These are phyloP conservation scores for Saccharomycodes ludwigii DNA, from an alignment of 805 yeast species.

Conservation along the genomic window DNA sequence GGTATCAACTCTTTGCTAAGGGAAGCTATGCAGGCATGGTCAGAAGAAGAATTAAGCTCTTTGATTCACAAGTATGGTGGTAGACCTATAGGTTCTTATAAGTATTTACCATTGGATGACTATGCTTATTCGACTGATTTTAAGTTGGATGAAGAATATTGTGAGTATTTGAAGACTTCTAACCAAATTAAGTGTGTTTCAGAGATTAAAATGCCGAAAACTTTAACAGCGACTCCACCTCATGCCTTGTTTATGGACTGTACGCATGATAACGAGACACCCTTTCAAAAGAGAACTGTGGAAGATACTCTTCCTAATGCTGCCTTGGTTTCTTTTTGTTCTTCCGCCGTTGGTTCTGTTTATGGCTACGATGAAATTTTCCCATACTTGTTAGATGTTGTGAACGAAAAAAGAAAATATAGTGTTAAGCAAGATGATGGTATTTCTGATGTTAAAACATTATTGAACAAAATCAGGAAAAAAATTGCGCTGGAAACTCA, in stretches of 20 bases:
- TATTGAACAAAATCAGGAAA: conserved; percentile 45
- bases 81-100: conserved; percentile 83
- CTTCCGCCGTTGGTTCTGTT: conserved; percentile 89
- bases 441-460: conserved; percentile 59
- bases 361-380: conserved; percentile 91
- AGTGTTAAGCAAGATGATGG: conserved; percentile 38
- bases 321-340: conserved; percentile 84
- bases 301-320: conserved; percentile 94
- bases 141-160: conserved; percentile 24
- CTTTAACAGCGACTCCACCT: conserved; percentile 59
- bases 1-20: conserved; percentile 84
- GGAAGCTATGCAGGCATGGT: conserved; percentile 97
- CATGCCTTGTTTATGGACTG: conserved; percentile 97
- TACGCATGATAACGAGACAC: conserved; percentile 90
- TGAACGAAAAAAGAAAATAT: conserved; percentile 58
- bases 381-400: conserved; percentile 72
- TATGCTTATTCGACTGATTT: conserved; percentile 52
- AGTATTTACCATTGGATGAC: conserved; percentile 66
- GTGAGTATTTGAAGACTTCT: conserved; percentile 9
- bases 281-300: conserved; percentile 78
- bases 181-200: conserved; percentile 27
- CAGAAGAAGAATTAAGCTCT: conserved; percentile 73
- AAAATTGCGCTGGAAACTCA: conserved; percentile 38
- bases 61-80: conserved; percentile 91
- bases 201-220: conserved; percentile 56